Evolutionary conservation across 2,329 filamentous ascomycete genomes (phyloP).

Genomic region (Alternaria triticina): DNA sequence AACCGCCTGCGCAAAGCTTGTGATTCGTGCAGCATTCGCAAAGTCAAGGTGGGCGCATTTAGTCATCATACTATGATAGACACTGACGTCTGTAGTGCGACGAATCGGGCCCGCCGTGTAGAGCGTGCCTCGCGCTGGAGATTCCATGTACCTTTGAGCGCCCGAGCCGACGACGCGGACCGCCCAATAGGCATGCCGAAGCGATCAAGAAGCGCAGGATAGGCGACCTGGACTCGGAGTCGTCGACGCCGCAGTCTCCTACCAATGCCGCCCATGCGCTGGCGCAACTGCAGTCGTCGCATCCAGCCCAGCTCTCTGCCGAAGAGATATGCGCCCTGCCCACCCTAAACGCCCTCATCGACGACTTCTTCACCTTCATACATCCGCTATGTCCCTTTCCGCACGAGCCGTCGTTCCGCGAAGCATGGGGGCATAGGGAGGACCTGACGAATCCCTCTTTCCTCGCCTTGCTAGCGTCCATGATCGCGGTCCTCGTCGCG

Average conservation of each 20-base stretch:
- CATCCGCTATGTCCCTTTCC: conserved; percentile 79
- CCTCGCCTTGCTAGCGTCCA: conserved; percentile 73
- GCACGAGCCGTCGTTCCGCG: conserved; percentile 77
- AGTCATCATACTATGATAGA: background rate
- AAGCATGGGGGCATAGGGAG: conserved; percentile 70
- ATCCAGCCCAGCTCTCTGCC: conserved; percentile 58
- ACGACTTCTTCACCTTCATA: conserved; percentile 85
- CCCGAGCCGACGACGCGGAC: conserved; percentile 68
- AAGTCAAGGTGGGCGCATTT: conserved; percentile 44
- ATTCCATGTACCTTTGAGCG: conserved; percentile 72
- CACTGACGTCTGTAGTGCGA: conserved; percentile 60
- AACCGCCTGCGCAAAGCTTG: conserved; percentile 50
- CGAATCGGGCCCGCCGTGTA: conserved; percentile 69
- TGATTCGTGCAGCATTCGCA: conserved; percentile 52
- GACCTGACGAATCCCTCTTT: conserved; percentile 72
- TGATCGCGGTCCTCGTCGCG: conserved; percentile 75
- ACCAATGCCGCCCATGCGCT: conserved; percentile 61
- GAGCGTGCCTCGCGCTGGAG: conserved; percentile 68
- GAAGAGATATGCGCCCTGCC: conserved; percentile 75
- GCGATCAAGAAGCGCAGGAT: conserved; percentile 68
- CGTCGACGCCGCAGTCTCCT: conserved; percentile 56
- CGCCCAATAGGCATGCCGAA: conserved; percentile 71
- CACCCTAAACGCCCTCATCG: conserved; percentile 71
- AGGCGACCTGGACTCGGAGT: conserved; percentile 52
- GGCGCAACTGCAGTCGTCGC: conserved; percentile 56